Conservation (phyloP, 2,329 filamentous ascomycete genomes). For the Penicillium glabrum region DNA sequence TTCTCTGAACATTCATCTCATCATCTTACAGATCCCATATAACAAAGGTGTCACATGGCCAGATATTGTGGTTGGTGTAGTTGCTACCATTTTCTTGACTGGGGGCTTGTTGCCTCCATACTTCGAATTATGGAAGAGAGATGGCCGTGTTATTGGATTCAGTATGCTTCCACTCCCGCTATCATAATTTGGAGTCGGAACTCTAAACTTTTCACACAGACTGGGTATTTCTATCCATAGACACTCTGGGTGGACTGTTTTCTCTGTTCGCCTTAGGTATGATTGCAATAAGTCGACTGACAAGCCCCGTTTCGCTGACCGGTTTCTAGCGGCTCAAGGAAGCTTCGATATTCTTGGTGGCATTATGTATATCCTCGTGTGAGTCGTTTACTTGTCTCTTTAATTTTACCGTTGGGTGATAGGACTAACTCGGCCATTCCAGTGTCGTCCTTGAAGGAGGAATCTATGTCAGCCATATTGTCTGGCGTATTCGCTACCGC, state of each 20-base stretch:
- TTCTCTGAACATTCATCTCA: not conserved
- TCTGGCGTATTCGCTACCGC: conserved; percentile 60
- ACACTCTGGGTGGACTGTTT: conserved; percentile 63
- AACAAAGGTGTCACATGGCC: conserved; percentile 54
- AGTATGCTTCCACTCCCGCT: conserved; percentile 40
- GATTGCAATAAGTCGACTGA: conserved; percentile 11
- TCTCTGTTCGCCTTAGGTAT: conserved; percentile 62
- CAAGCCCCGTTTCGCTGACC: conserved; percentile 11
- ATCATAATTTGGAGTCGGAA: not conserved
- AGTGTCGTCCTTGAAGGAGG: conserved; percentile 60
- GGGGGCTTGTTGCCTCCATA: conserved; percentile 61
- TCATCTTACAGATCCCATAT: conserved; percentile 49
- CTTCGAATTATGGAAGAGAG: conserved; percentile 61
- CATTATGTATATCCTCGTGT: conserved; percentile 61
- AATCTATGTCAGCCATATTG: conserved; percentile 59
- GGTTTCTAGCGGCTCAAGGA: conserved; percentile 54
- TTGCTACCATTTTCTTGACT: conserved; percentile 58
- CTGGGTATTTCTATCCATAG: conserved; percentile 60
- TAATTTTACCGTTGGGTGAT: not conserved
- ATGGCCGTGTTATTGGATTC: conserved; percentile 62
- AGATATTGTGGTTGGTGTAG: conserved; percentile 56
- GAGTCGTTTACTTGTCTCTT: conserved; percentile 25
- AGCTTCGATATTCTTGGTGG: conserved; percentile 63
- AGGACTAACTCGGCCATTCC: not conserved
- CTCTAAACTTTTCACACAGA: conserved; percentile 28